phyloP scores from a whole-genome alignment of 148 eudicot genomes.

The Vaccinium myrtillus region DNA sequence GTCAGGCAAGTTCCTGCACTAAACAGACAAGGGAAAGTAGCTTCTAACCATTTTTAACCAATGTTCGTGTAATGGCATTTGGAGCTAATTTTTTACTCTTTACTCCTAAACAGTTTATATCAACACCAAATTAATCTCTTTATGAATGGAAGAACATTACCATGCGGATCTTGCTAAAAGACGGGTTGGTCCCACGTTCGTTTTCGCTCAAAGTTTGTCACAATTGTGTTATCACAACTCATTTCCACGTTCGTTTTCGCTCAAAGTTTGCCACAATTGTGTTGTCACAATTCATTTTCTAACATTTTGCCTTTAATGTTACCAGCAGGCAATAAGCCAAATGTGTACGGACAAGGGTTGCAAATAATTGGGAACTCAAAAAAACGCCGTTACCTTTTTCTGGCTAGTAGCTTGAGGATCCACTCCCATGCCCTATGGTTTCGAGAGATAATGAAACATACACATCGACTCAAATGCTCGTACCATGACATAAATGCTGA shows the following conservation, averaged over 20 bases:
- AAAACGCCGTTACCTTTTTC: slow-evolving; percentile 42
- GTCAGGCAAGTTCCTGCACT: not conserved
- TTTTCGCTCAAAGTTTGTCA: not conserved
- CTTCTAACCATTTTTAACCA: not conserved
- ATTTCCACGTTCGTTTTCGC: not conserved
- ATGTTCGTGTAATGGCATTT: not conserved
- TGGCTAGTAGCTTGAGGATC: slow-evolving; percentile 39
- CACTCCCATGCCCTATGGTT: slow-evolving; percentile 66
- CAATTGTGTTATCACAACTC: not conserved
- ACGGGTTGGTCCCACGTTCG: not conserved
- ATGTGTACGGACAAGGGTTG: not conserved
- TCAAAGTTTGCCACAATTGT: not conserved
- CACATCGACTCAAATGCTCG: slow-evolving; percentile 74
- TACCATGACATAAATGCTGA: slow-evolving; percentile 86
- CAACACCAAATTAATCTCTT: not conserved
- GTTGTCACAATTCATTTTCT: not conserved
- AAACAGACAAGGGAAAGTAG: not conserved
- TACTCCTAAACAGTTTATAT: not conserved
- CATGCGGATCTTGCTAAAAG: not conserved
- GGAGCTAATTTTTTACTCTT: not conserved
- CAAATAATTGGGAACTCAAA: not conserved
- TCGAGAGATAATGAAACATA: slow-evolving; percentile 60
- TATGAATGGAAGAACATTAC: not conserved
- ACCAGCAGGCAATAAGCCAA: not conserved
- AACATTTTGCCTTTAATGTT: not conserved